phyloP scores from a whole-genome alignment of 2,329 filamentous ascomycete genomes.

The Stemphylium beticola region DNA sequence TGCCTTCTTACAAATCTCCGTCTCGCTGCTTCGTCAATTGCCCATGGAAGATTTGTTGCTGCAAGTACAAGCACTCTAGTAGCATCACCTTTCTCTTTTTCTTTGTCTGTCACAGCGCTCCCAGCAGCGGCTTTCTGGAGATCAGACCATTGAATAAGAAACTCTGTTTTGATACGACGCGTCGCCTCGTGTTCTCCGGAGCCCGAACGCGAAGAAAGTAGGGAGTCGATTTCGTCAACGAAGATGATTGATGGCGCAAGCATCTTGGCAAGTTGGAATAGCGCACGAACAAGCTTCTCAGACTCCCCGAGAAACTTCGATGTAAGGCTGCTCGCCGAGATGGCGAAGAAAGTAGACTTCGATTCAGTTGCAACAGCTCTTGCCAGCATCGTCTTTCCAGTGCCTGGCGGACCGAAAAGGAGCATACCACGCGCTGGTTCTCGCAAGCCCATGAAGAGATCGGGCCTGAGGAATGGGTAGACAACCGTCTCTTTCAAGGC shows the following conservation, averaged over 20 bases:
- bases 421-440: conserved; percentile 96
- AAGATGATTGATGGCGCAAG: conserved; percentile 97
- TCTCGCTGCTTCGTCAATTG: conserved; percentile 93
- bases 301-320: conserved; percentile 96
- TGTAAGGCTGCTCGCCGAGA: conserved; percentile 91
- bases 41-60: conserved; percentile 96
- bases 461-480: conserved; percentile 92
- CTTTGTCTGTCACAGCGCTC: conserved; percentile 70
- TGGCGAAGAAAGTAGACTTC: conserved; percentile 94
- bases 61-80: conserved; percentile 90
- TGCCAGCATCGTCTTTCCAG: conserved; percentile 97
- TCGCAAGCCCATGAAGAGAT: conserved; percentile 92
- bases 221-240: conserved; percentile 95
- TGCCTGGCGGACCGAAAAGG: conserved; percentile 95
- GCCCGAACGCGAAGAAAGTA: conserved; percentile 82
- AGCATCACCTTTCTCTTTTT: conserved; percentile 77
- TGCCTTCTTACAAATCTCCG: conserved; percentile 90
- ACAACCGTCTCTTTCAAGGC: conserved; percentile 95
- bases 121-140: conserved; percentile 90
- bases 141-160: conserved; percentile 96
- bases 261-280: conserved; percentile 87
- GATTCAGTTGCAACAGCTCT: conserved; percentile 94
- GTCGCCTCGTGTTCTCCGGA: conserved; percentile 88
- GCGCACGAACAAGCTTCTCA: conserved; percentile 90
- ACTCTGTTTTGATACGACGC: conserved; percentile 94